phyloP scores from a whole-genome alignment of 116 monocot genomes.

The Trichopus zeylanicus region DNA sequence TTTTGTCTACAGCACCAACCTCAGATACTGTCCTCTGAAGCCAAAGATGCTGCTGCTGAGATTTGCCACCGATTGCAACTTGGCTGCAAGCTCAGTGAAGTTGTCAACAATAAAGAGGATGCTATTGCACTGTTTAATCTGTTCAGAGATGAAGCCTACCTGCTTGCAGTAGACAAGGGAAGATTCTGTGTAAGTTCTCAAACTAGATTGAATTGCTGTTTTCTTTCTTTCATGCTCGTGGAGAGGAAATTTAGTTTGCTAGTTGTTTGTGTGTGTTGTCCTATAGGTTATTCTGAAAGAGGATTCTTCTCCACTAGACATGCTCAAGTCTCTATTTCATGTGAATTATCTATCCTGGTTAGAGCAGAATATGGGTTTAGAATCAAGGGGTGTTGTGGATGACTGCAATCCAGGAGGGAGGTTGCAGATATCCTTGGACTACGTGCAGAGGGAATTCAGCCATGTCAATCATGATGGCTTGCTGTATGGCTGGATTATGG shows the following conservation, averaged over 20 bases:
- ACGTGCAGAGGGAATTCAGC: conserved; percentile 61
- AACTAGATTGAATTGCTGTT: too few relatives aligned
- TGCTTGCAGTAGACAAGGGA: conserved; percentile 43
- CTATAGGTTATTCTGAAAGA: conserved; percentile 80
- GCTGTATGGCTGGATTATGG: conserved; percentile 43
- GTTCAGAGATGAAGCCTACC: conserved; percentile 62
- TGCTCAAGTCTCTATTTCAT: conserved; percentile 93
- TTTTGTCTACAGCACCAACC: conserved; percentile 18
- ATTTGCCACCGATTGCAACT: conserved; percentile 57
- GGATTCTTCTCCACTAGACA: conserved; percentile 62
- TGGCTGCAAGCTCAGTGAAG: conserved; percentile 75
- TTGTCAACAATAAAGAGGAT: conserved; percentile 58
- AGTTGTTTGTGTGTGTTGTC: not conserved
- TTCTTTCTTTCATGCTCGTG: not conserved
- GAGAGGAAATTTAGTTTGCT: not conserved
- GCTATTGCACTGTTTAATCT: conserved; percentile 67
- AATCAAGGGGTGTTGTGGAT: conserved; percentile 29
- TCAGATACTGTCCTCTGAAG: conserved; percentile 51
- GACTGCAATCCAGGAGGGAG: conserved; percentile 70
- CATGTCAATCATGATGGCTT: conserved; percentile 53
- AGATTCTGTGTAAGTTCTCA: conserved; percentile 69
- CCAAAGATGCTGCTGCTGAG: conserved; percentile 61
- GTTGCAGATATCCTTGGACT: conserved; percentile 82
- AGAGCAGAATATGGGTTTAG: conserved; percentile 61
- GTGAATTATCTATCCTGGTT: conserved; percentile 89